A percentile compares a stretch with the other conserved stretches of the same genome.
These are phyloP conservation scores for Pulveroboletus sp. DNA, from an alignment of 768 basidiomycete species.

Conservation along the genomic window DNA sequence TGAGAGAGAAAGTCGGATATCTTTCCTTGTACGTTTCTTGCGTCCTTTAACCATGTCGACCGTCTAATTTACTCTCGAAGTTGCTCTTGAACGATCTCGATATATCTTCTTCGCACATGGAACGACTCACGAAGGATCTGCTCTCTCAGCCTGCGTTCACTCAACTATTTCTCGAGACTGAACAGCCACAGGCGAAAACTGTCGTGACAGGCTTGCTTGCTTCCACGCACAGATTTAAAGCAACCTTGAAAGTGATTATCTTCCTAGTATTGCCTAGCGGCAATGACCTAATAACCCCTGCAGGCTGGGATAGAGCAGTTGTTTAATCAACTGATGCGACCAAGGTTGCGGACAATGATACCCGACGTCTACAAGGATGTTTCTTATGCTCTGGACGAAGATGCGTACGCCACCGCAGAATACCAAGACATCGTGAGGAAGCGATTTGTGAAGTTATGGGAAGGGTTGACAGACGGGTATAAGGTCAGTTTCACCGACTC, in stretches of 20 bases:
- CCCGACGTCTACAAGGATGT: conserved; percentile 89
- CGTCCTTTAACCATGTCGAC: not conserved
- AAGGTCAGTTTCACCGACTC: conserved; percentile 48
- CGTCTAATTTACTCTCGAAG: conserved; percentile 38
- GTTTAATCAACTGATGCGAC: conserved; percentile 92
- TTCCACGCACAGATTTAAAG: conserved; percentile 64
- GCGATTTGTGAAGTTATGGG: conserved; percentile 89
- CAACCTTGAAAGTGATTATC: conserved; percentile 63
- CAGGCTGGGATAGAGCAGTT: conserved; percentile 88
- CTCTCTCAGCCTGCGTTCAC: conserved; percentile 48
- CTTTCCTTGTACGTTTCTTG: conserved; percentile 71
- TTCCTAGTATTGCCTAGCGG: not conserved
- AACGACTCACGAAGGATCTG: conserved; percentile 72
- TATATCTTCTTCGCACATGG: conserved; percentile 84
- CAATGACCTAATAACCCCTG: conserved; percentile 3
- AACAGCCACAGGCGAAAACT: conserved; percentile 49
- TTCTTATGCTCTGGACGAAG: conserved; percentile 87
- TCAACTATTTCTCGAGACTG: conserved; percentile 65
- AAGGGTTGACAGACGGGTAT: conserved; percentile 80
- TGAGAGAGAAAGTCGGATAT: conserved; percentile 74
- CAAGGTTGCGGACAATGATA: conserved; percentile 79
- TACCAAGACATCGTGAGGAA: conserved; percentile 85
- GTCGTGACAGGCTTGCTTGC: conserved; percentile 49
- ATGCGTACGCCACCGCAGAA: conserved; percentile 78
- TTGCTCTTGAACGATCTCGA: conserved; percentile 93